These are phyloP conservation scores for Aspergillus glaucus DNA, from an alignment of 2,329 filamentous ascomycete genomes.

Conservation along the genomic window DNA sequence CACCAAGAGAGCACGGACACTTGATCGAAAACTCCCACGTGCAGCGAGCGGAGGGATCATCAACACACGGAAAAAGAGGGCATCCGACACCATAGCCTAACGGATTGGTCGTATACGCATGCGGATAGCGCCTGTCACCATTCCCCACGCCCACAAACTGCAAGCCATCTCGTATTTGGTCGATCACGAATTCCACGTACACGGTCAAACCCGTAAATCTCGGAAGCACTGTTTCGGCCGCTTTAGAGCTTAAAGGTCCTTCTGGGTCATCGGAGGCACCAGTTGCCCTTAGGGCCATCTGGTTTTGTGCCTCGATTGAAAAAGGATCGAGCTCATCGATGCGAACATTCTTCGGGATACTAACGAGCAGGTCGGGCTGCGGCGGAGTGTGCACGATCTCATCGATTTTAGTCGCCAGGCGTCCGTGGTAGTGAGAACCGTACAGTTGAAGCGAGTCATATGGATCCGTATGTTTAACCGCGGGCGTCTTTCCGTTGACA, in stretches of 20 bases:
- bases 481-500: conserved; percentile 38
- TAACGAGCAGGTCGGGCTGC: conserved; percentile 54
- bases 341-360: conserved; percentile 54
- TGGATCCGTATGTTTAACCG: conserved; percentile 35
- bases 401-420: conserved; percentile 63
- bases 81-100: conserved; percentile 71
- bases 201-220: conserved; percentile 57
- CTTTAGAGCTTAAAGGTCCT: conserved; percentile 26
- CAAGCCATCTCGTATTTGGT: conserved; percentile 73
- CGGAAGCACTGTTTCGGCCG: conserved; percentile 34
- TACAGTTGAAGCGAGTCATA: conserved; percentile 47
- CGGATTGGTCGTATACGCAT: conserved; percentile 82
- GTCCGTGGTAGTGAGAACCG: conserved; percentile 68
- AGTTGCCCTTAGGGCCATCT: conserved; percentile 37
- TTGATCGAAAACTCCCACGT: conserved; percentile 86
- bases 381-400: conserved; percentile 46
- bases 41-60: conserved; percentile 73
- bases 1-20: conserved; percentile 77
- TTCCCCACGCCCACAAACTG: conserved; percentile 85
- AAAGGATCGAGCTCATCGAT: conserved; percentile 56
- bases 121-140: conserved; percentile 75
- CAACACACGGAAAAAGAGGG: conserved; percentile 88
- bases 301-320: conserved; percentile 43
- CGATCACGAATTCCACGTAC: conserved; percentile 70
- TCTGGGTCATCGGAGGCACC: conserved; percentile 33